Percentiles rank a stretch among this genome's conserved stretches.
Conservation (phyloP, 306 rosid species). For the Inga laurina region DNA sequence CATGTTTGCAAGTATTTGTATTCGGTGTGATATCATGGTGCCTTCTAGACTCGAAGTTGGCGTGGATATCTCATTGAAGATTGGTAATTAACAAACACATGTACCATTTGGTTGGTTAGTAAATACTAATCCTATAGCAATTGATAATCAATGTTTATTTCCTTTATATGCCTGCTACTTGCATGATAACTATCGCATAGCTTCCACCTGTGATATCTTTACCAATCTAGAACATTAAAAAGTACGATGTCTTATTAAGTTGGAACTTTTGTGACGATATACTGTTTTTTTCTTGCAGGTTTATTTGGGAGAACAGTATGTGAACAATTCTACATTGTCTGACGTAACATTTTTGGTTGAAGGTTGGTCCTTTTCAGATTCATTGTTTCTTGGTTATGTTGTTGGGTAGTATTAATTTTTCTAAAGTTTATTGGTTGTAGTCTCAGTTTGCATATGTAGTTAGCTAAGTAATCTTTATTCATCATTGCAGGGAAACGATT, state of each 20-base stretch:
- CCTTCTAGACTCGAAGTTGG: conserved; percentile 15
- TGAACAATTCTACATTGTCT: conserved; percentile 78
- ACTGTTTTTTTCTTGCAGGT: conserved; percentile 67
- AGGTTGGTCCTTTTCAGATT: conserved; percentile 56
- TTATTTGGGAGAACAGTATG: conserved; percentile 89
- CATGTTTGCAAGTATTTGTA: conserved; percentile 11
- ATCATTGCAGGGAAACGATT: conserved; percentile 80
- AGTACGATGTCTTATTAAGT: not conserved
- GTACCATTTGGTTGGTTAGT: conserved; percentile 14
- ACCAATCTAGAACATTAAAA: not conserved
- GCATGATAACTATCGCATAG: not conserved
- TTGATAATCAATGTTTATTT: conserved; percentile 1
- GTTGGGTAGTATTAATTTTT: not conserved
- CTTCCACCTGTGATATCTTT: not conserved
- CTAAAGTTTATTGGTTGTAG: conserved; percentile 10
- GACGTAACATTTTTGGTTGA: conserved; percentile 95
- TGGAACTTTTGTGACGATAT: conserved; percentile 24
- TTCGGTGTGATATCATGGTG: conserved; percentile 22
- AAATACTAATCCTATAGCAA: conserved; percentile 2
- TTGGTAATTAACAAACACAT: not conserved
- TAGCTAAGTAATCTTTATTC: conserved; percentile 25
- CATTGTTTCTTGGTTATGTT: conserved; percentile 20
- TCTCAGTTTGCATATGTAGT: conserved; percentile 25
- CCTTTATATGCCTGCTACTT: not conserved
- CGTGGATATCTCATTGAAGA: conserved; percentile 7